These are phyloP conservation scores for Volvariella surrecta DNA, from an alignment of 1,284 basidiomycete species.

Conservation along the genomic window DNA sequence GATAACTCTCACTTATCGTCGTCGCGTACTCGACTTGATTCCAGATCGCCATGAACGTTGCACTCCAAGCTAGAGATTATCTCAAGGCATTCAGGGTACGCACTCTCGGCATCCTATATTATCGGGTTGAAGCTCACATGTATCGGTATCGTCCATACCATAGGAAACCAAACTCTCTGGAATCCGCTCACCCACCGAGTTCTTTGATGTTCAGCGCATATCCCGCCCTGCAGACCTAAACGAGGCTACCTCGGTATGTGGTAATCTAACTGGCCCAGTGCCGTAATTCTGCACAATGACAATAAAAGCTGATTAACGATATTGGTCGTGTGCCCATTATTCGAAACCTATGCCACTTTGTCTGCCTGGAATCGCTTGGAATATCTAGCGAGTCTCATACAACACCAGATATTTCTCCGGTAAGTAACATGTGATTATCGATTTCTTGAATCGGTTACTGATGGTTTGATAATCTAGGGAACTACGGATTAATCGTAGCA, in stretches of 20 bases:
- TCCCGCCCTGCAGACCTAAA: conserved; percentile 74
- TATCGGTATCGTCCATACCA: not conserved
- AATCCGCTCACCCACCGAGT: conserved; percentile 73
- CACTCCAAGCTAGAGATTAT: conserved; percentile 56
- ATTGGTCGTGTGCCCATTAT: too few species aligned
- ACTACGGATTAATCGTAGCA: conserved; percentile 82
- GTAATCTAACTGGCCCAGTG: too few species aligned
- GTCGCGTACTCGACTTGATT: too few species aligned
- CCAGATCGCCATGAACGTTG: conserved; percentile 47
- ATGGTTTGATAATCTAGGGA: conserved; percentile 39
- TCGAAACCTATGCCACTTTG: too few species aligned
- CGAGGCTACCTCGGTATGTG: conserved; percentile 57
- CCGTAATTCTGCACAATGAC: too few species aligned
- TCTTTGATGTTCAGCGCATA: conserved; percentile 86
- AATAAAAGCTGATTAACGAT: too few species aligned
- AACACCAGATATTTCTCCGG: conserved; percentile 92
- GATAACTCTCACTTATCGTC: too few species aligned
- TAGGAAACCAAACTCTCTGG: conserved; percentile 81
- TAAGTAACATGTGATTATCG: conserved; percentile 17
- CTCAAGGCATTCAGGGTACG: conserved; percentile 68
- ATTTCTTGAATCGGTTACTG: not conserved
- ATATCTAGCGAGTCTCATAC: conserved; percentile 82
- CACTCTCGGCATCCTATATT: too few species aligned
- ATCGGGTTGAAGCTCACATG: too few species aligned
- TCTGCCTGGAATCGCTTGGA: too few species aligned